Evolutionary conservation across 257 asterid genomes (phyloP).

Genomic region (Solanum clarkiae): DNA sequence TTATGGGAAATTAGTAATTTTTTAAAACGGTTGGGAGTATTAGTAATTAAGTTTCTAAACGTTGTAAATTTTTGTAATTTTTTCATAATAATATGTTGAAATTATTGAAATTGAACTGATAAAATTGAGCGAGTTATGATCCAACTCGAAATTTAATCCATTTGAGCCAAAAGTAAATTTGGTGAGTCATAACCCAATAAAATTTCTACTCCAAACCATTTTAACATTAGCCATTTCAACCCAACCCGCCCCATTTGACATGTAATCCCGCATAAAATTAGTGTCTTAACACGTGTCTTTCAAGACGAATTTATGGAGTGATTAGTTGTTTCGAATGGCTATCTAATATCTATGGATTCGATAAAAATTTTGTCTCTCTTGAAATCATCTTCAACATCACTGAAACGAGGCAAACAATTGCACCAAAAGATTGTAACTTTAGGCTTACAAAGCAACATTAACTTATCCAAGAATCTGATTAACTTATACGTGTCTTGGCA

Average conservation of each 20-base stretch:
- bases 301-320: neutral
- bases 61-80: too few species aligned
- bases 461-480: conserved; percentile 49
- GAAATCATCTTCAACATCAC: conserved; percentile 23
- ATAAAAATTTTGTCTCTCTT: conserved; percentile 26
- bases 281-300: neutral
- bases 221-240: too few species aligned
- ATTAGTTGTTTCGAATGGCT: neutral
- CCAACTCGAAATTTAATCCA: too few species aligned
- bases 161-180: too few species aligned
- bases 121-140: too few species aligned
- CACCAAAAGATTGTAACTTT: conserved; percentile 45
- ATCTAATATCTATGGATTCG: conserved; percentile 19
- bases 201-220: too few species aligned
- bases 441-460: conserved; percentile 42
- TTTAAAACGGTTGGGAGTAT: too few species aligned
- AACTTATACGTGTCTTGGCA: conserved; percentile 41
- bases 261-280: neutral
- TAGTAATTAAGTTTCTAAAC: too few species aligned
- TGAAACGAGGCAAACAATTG: conserved; percentile 18
- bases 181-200: rapidly evolving
- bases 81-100: too few species aligned
- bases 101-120: too few species aligned
- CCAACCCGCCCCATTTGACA: too few species aligned
- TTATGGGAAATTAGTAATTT: too few species aligned